Conservation (phyloP, 2,329 filamentous ascomycete species). For the Ploettnerulaceae sp. region DNA sequence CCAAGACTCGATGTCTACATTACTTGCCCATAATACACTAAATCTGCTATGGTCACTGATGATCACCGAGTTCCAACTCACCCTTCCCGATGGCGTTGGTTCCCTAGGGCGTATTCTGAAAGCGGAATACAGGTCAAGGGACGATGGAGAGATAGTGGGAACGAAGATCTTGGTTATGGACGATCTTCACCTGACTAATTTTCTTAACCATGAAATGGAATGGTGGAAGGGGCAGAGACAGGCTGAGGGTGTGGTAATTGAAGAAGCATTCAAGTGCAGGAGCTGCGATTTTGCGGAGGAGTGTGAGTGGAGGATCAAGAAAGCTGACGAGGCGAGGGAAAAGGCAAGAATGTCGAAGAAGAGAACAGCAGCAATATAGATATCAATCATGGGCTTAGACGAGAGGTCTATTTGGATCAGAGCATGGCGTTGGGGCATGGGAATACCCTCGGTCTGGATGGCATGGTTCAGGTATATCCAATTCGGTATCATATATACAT, state of each 20-base stretch:
- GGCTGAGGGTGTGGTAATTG: slow-evolving; percentile 69
- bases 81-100: slow-evolving; percentile 44
- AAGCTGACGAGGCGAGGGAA: slow-evolving; percentile 53
- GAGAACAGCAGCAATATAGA: slow-evolving; percentile 11
- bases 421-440: neutral
- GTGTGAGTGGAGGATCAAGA: slow-evolving; percentile 72
- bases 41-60: slow-evolving; percentile 57
- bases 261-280: slow-evolving; percentile 85
- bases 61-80: slow-evolving; percentile 51
- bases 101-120: slow-evolving; percentile 53
- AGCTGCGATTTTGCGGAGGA: slow-evolving; percentile 76
- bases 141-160: slow-evolving; percentile 49
- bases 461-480: neutral
- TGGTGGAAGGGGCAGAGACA: slow-evolving; percentile 82
- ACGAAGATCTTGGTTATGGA: slow-evolving; percentile 63
- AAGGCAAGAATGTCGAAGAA: slow-evolving; percentile 23
- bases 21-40: slow-evolving; percentile 56
- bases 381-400: neutral
- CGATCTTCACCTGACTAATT: slow-evolving; percentile 54
- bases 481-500: neutral
- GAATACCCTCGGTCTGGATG: neutral
- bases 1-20: slow-evolving; percentile 35
- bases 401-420: neutral
- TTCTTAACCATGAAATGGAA: slow-evolving; percentile 65
- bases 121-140: slow-evolving; percentile 48